Evolutionary conservation across 2,329 filamentous ascomycete species (phyloP), one percentile per base, ranked within the genome.

Genomic region (Neofusicoccum kwambonambiense): DNA sequence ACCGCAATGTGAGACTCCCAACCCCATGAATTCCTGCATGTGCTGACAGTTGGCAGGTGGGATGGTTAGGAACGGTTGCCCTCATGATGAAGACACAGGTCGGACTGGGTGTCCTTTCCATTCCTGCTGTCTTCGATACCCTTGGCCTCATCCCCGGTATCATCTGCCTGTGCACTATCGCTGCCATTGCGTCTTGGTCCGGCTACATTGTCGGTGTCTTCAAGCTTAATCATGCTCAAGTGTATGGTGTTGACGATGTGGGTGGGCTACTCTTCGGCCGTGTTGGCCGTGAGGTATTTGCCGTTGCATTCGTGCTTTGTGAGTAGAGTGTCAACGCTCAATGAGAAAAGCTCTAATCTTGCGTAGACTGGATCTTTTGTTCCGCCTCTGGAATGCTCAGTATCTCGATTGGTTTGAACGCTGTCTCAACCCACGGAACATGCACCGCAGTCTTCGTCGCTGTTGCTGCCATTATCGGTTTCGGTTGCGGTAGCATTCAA

Each of bases 191-290:
- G 0, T 80, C 79, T 2, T 84, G 82, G 82, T 82, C 80, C 2
- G 75, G 77, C 61, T 83, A 81, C 66, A 80, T 83, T 27, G 74
- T 84, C 11, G 82, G 81, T 8, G 69, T 75, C n/a, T 86, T 86
- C 75, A 86, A 86, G 69, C 68, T 84, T 37, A 75, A 77, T 13
- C 84, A 86, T 69, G 81, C 81, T 0, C 78, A 85, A 66, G 83
- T 86, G 3, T 85, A 87, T 69, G 82, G 81, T 60, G 86, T 86
- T 75, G 84, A 84, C 47, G 84, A 87, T 67, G 84, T 83, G 0
- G 84, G 84, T 15, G 74, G 74, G 47, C 80, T 86, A 61, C 76
- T 87, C 19, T 84, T 86, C 63, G 85, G 85, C 2, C 80, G 78
- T 1, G 65, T 82, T 4, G 84, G 84, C 0, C 78, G 82, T 27